These are phyloP conservation scores for Camelina hispida DNA, from an alignment of 345 rosid species.

Conservation along the genomic window DNA sequence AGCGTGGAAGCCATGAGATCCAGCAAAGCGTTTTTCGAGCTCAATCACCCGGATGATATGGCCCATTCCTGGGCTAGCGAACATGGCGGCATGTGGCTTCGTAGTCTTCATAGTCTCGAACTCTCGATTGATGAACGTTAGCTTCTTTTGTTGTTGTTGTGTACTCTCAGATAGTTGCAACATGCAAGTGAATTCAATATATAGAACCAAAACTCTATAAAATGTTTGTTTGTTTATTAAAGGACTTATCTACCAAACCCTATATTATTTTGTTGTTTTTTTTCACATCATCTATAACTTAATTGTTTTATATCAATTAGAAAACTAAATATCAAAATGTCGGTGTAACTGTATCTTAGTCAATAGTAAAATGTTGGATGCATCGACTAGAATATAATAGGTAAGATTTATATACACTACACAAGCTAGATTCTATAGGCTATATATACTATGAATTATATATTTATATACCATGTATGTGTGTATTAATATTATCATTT, in stretches of 20 bases:
- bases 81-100: constrained; percentile 36
- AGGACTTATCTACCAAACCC: background rate
- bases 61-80: constrained; percentile 47
- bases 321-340: background rate
- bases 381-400: background rate
- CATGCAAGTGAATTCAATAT: constrained; percentile 15
- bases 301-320: background rate
- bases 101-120: constrained; percentile 29
- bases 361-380: background rate
- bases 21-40: constrained; percentile 43
- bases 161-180: background rate
- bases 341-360: constrained; percentile 1
- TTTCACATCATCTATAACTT: constrained; percentile 5
- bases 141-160: background rate
- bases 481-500: background rate
- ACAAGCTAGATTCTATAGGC: background rate
- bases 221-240: background rate
- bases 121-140: background rate
- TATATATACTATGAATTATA: background rate
- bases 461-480: background rate
- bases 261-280: background rate
- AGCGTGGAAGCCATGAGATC: constrained; percentile 38
- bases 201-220: background rate
- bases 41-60: constrained; percentile 42
- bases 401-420: background rate